Evolutionary conservation across 345 rosid genomes (phyloP), one percentile per base, ranked within the genome.

Genomic region (Rhodomyrtus tomentosa): DNA sequence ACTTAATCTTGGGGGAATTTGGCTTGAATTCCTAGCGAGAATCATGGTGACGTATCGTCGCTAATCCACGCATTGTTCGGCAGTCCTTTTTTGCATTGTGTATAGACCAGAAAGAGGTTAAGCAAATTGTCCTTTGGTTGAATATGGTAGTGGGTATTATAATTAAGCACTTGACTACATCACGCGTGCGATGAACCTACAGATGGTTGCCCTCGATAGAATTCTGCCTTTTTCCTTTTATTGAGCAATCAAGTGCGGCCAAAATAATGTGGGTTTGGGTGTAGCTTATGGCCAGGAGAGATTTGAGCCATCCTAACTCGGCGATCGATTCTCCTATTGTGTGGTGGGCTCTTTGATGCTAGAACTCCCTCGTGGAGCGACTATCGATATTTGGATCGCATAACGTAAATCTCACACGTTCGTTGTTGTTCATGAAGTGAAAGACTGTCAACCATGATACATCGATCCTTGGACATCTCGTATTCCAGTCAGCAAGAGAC

Each of bases 351-450:
- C 73, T 27, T 4, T 6, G 5, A 20, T 13, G 36, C 5, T 3
- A 0, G 2, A 38, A 6, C 21, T 59, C 4, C 4, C 4, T 14
- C 0, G 2, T 59, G 38, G 5, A 59, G 38, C 14, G 14, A 0
- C 21, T 29, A 59, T 59, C 21, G 1, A 0, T 8, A 29, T 7
- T 59, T 6, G 74, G 20, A 62, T 5, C 1, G 0, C 24, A 62
- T 42, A 29, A 59, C 0, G 42, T 32, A 29, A 62, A 62, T 62
- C 40, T 32, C 42, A 15, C 20, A 16, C 8, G 24, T 32, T 36
- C 22, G 15, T 16, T 62, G 18, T 32, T 32, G 0, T n/a, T n/a
- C n/a, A n/a, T n/a, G n/a, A n/a, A n/a, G n/a, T n/a, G n/a, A n/a
- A n/a, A n/a, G n/a, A n/a, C n/a, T n/a, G 8, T 62, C 3, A 4